Base-by-base conservation (phyloP, 768 basidiomycete species). In the Cyathus striatus region DNA sequence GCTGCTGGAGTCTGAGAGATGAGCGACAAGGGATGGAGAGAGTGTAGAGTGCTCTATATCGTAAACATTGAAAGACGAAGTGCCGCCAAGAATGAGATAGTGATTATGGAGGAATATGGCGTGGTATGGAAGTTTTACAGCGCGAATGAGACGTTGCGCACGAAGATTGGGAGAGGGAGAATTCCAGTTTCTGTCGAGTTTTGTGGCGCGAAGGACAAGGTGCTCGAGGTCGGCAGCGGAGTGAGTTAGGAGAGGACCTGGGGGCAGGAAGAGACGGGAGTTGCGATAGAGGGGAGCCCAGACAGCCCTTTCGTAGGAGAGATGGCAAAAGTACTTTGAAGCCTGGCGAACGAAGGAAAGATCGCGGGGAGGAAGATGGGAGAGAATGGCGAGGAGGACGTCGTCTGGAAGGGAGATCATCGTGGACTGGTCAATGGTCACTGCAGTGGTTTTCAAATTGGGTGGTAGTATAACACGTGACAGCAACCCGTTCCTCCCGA, bases 381-480 rank as follows among this genome's bases (percentile, higher is more conserved):
- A 12, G 13, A 32, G 12, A 16, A 32, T 32, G 30, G 16, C 3
- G 30, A 32, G 12, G 16, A 32, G 12, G 30, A 32, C 30, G 16
- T 32, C 30, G 16, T 32, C 30, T 32, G 30, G 30, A 16, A 32
- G 4, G 13, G 30, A 32, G 13, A 16, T 12, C 16, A 32, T 32
- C 13, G 30, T 4, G 30, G 12, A 16, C 30, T 12, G 30, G 30
- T 12, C 13, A 12, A 32, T 32, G 30, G 4, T 16, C 30, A 32
- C n/a, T n/a, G n/a, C n/a, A n/a, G n/a, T n/a, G n/a, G n/a, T n/a
- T n/a, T n/a, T n/a, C n/a, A n/a, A n/a, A n/a, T n/a, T n/a, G n/a
- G n/a, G n/a, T n/a, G n/a, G n/a, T n/a, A n/a, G 13, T 14, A 20
- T 20, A 26, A 7, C 47, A 48, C 47, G 47, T 48, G 47, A 44